phyloP scores from a whole-genome alignment of 495 filamentous ascomycete species.

The Stereocaulon alpinum region DNA sequence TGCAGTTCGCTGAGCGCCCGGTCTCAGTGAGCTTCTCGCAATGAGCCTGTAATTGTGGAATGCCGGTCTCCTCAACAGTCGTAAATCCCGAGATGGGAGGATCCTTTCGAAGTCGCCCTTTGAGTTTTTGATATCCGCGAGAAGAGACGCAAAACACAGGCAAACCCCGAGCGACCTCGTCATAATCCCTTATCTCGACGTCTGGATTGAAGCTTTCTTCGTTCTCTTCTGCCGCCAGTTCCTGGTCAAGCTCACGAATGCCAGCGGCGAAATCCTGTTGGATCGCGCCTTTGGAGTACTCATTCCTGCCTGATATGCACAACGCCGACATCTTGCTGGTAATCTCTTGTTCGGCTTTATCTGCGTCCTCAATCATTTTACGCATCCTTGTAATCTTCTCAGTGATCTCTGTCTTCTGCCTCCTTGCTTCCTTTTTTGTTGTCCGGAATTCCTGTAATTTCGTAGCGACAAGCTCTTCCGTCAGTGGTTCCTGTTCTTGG shows the following conservation, averaged over 20 bases:
- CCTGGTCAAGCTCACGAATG: slow-evolving; percentile 44
- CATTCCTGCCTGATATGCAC: slow-evolving; percentile 46
- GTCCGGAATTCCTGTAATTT: slow-evolving; percentile 31
- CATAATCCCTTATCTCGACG: slow-evolving; percentile 42
- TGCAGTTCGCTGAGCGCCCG: slow-evolving; percentile 33
- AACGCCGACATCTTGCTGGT: slow-evolving; percentile 31
- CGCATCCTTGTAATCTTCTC: slow-evolving; percentile 25
- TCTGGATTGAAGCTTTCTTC: slow-evolving; percentile 37
- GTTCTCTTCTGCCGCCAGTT: slow-evolving; percentile 36
- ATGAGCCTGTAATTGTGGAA: slow-evolving; percentile 47
- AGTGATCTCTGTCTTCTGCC: slow-evolving; percentile 24
- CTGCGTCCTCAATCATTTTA: slow-evolving; percentile 24
- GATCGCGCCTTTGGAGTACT: slow-evolving; percentile 41
- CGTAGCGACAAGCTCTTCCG: slow-evolving; percentile 26
- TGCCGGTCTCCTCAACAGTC: slow-evolving; percentile 40
- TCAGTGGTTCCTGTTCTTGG: slow-evolving; percentile 25
- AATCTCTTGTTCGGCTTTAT: slow-evolving; percentile 28
- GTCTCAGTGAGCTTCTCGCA: slow-evolving; percentile 43
- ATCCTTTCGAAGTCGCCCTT: slow-evolving; percentile 42
- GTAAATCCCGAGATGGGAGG: slow-evolving; percentile 37
- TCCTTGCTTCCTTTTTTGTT: slow-evolving; percentile 31
- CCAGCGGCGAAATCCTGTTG: slow-evolving; percentile 47
- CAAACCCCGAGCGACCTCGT: slow-evolving; percentile 39
- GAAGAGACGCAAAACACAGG: slow-evolving; percentile 49
- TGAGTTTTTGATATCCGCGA: slow-evolving; percentile 48